A percentile compares a stretch with the other conserved stretches of the same genome.
These are phyloP conservation scores for Linderina pennispora DNA, from an alignment of 192 early-diverging fungal genomes.

Conservation along the genomic window DNA sequence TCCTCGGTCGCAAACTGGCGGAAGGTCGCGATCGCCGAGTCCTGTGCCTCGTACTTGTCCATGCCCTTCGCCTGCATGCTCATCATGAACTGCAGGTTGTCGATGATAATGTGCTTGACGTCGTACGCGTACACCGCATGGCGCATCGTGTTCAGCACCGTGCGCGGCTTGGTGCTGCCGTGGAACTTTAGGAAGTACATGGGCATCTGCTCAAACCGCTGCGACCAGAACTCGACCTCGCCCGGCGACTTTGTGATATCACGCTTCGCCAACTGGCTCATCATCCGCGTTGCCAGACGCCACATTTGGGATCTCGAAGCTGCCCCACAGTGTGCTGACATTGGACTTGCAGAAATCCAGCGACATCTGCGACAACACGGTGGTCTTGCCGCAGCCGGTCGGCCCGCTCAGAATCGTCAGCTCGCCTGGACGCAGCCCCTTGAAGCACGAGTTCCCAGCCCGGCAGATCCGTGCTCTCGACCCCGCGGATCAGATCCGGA, in stretches of 20 bases:
- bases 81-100: slow-evolving; percentile 75
- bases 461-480: slow-evolving; percentile 56
- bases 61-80: slow-evolving; percentile 54
- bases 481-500: slow-evolving; percentile 59
- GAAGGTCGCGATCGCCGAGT: slow-evolving; percentile 55
- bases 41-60: slow-evolving; percentile 65
- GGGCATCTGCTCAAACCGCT: slow-evolving; percentile 64
- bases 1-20: slow-evolving; percentile 61
- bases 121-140: slow-evolving; percentile 65
- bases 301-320: slow-evolving; percentile 70
- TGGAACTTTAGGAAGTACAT: slow-evolving; percentile 71
- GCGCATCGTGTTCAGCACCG: slow-evolving; percentile 58
- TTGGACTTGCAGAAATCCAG: slow-evolving; percentile 63
- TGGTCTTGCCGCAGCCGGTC: slow-evolving; percentile 68
- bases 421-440: slow-evolving; percentile 66
- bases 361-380: slow-evolving; percentile 63
- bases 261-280: slow-evolving; percentile 56
- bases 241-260: slow-evolving; percentile 45
- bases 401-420: slow-evolving; percentile 63
- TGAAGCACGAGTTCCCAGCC: slow-evolving; percentile 55
- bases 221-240: slow-evolving; percentile 54
- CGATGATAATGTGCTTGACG: slow-evolving; percentile 65
- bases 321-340: slow-evolving; percentile 68
- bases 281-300: slow-evolving; percentile 61
- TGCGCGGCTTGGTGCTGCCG: slow-evolving; percentile 59